Evolutionary conservation across 192 early-diverging fungal genomes (phyloP).

Genomic region (Backusella tarrabulga): DNA sequence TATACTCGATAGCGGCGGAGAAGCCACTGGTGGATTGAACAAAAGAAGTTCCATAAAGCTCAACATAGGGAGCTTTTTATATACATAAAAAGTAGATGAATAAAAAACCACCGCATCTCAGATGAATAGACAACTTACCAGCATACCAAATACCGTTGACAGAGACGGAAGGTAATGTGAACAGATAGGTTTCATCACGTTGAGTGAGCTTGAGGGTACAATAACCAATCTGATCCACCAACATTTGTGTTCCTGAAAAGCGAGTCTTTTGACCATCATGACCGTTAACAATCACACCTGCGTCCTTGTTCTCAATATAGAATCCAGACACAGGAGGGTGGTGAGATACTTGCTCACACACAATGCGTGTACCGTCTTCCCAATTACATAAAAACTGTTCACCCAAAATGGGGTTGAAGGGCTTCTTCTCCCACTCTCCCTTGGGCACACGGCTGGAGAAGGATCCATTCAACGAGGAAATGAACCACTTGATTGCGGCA

Average conservation of each 20-base stretch:
- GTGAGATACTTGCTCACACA: slow-evolving; percentile 71
- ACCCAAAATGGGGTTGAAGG: slow-evolving; percentile 70
- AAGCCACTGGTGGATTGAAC: slow-evolving; percentile 62
- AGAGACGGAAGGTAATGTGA: slow-evolving; percentile 73
- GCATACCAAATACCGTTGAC: slow-evolving; percentile 71
- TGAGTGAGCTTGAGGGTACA: slow-evolving; percentile 61
- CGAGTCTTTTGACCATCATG: slow-evolving; percentile 72
- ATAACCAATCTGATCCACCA: slow-evolving; percentile 77
- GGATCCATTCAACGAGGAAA: slow-evolving; percentile 78
- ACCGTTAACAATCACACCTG: slow-evolving; percentile 60
- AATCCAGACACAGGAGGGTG: slow-evolving; percentile 73
- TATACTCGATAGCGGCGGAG: slow-evolving; percentile 67
- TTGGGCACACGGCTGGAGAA: slow-evolving; percentile 70
- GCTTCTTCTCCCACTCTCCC: slow-evolving; percentile 69
- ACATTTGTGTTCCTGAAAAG: slow-evolving; percentile 72
- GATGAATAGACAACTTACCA: slow-evolving; percentile 6
- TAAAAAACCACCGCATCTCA: background rate
- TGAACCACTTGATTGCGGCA: slow-evolving; percentile 75
- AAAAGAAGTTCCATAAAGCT: slow-evolving; percentile 61
- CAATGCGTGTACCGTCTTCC: slow-evolving; percentile 57
- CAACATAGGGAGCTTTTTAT: slow-evolving; percentile 44
- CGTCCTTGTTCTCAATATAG: slow-evolving; percentile 59
- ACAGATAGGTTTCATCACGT: slow-evolving; percentile 64
- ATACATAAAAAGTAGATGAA: background rate
- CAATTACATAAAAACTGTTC: slow-evolving; percentile 65